Evolutionary conservation across 441 rosid genomes (phyloP), one percentile per base, ranked within the genome.

Genomic region (Hypseocharis bilobata): DNA sequence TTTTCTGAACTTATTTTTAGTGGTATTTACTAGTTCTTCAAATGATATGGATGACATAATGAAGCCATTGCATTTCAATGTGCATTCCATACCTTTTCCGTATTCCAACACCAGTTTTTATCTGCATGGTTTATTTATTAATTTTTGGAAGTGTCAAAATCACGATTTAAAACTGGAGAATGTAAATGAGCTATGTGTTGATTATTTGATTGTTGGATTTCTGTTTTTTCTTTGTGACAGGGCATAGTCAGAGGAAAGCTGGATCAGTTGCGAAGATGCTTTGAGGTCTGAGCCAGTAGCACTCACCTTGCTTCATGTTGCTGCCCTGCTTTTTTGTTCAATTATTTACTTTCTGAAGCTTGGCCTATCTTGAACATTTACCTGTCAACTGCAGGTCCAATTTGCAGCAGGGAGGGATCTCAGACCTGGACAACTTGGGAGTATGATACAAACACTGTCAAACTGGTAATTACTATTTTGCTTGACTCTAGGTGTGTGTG

Each of bases 231-330:
- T 42, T 64, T 70, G 49, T 74, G 59, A 51, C 76, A 94, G 96
- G 99, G 99, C 55, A 94, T 94, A 70, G 94, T 91, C 47, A 84
- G 96, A 81, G 96, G 99, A 65, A 91, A 94, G 83, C 85, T 91
- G 74, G 98, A 94, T 78, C 99, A 94, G 77, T 72, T 91, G 77
- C 84, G 84, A 65, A 82, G 99, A 80, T 94, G 98, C 81, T 89
- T 94, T 28, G 98, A 88, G 99, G 98, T 94, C 42, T 72, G 82
- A 57, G 52, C 56, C 62, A 14, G 1, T 38, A 65, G n/a, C 45
- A 51, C 26, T 72, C 65, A 14, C 60, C 45, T 70, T 80, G 61
- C 55, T 34, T 69, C 36, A 26, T 65, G 13, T 30, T 40, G 29
- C 28, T 42, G 70, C 16, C 0, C 10, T 5, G 11, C n/a, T n/a